Conservation (phyloP, 192 early-diverging fungal genomes). For the Mortierella antarctica region DNA sequence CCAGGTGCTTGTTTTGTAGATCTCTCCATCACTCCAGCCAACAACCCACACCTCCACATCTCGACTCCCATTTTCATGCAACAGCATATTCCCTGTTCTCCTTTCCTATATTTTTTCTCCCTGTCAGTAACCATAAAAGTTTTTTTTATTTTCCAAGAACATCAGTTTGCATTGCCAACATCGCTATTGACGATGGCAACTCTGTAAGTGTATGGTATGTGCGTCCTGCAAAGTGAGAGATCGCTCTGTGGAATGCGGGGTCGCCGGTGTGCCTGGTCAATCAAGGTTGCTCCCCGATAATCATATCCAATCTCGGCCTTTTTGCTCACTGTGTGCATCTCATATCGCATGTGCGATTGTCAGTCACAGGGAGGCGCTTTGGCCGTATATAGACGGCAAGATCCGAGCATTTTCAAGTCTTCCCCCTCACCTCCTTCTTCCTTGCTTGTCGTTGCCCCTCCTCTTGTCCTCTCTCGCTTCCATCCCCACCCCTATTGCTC, state of each 20-base stretch:
- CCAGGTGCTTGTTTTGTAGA: too few species aligned
- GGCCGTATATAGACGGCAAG: background rate
- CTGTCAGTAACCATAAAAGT: constrained; percentile 15
- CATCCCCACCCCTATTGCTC: background rate
- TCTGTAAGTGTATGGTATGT: too few species aligned
- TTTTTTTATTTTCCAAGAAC: background rate
- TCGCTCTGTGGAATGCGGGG: too few species aligned
- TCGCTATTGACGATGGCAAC: too few species aligned
- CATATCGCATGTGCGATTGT: too few species aligned
- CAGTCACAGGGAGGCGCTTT: background rate
- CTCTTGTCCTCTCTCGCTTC: background rate
- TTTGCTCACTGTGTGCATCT: too few species aligned
- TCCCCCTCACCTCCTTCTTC: background rate
- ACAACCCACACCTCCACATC: background rate
- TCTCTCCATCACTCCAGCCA: background rate
- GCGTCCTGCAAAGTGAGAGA: too few species aligned
- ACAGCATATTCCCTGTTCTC: constrained; percentile 3
- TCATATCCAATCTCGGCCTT: too few species aligned
- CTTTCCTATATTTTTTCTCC: constrained; percentile 6
- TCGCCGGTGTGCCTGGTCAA: too few species aligned
- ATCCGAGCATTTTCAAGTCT: background rate
- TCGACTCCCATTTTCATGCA: background rate
- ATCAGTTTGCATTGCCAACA: too few species aligned
- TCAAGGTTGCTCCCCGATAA: too few species aligned
- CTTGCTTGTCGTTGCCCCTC: background rate